Conservation (phyloP, 2,329 filamentous ascomycete genomes). For the Claviceps spartinae region DNA sequence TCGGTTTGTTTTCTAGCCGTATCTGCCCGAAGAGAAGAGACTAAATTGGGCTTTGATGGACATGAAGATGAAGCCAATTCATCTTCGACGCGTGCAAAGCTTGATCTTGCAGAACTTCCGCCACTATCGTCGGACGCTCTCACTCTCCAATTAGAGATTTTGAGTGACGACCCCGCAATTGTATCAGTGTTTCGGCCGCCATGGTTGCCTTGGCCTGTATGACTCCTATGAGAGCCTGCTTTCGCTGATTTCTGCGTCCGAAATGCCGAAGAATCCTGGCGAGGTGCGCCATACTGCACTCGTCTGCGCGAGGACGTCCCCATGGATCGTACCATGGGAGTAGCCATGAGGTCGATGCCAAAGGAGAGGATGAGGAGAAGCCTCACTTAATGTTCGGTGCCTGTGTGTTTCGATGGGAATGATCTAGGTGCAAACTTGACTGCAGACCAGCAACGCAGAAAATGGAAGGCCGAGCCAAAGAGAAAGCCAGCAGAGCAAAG, state of each 20-base stretch:
- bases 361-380: neutral
- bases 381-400: neutral
- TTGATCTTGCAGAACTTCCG: neutral
- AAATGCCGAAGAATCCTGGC: neutral
- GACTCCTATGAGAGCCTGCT: neutral
- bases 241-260: neutral
- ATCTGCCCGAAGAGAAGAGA: neutral
- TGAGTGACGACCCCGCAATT: neutral
- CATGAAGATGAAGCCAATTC: neutral
- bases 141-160: slow-evolving; percentile 4
- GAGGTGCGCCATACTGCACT: neutral
- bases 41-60: neutral
- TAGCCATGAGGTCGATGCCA: neutral
- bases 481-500: neutral
- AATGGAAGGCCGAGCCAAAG: neutral
- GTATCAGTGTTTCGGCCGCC: neutral
- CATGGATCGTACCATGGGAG: neutral
- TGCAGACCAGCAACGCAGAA: too few relatives aligned
- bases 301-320: neutral
- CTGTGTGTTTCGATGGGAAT: too few relatives aligned
- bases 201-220: neutral
- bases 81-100: neutral
- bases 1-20: neutral
- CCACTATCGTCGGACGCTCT: slow-evolving; percentile 1
- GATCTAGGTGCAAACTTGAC: too few relatives aligned